Base-by-base conservation (phyloP, 805 yeast genomes). In the Starmera quercuum region DNA sequence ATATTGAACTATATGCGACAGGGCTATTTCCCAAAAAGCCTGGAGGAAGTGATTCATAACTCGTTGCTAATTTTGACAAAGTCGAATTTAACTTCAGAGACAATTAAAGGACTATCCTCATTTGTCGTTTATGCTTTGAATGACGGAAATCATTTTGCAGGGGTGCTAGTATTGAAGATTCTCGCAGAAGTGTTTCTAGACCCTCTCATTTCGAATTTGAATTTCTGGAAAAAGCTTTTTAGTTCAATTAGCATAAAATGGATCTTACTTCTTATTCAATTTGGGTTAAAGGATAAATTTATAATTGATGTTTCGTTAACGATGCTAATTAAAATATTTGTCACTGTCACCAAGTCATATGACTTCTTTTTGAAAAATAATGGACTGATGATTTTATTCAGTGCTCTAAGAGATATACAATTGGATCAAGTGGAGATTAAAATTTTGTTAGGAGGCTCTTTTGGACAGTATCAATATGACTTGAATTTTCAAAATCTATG, bases 221-320 rank as follows among this genome's bases (percentile, higher is more conserved):
- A 67, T 40, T 73, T 70, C 25, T 48, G 68, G 19, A 51, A 71
- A 55, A 50, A 68, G 55, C 45, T 66, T 56, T 45, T 69, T 65
- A 67, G 76, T 30, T 62, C 79, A 0, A 63, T 83, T 3, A 71
- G 84, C 1, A 64, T 78, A 6, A 81, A 79, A 47, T 78, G 88
- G 82, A 59, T 83, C 8, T 56, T 83, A 9, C 50, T 82, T 11
- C 49, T 82, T 10, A 56, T 71, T 33, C 63, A 63, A 47, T 64
- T 33, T 40, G 62, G 20, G 49, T 58, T 30, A 68, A 45, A 31
- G 29, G 51, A 50, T 39, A 56, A 51, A 26, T 23, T 37, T 5
- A 41, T 39, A 14, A 59, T 51, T n/a, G 51, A 56, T 23, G 40
- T 47, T 7, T 51, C 59, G 1, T 37, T 66, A n/a, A 55, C 56